Conservation (phyloP, 2,329 filamentous ascomycete genomes). For the Elsinoe perseae region DNA sequence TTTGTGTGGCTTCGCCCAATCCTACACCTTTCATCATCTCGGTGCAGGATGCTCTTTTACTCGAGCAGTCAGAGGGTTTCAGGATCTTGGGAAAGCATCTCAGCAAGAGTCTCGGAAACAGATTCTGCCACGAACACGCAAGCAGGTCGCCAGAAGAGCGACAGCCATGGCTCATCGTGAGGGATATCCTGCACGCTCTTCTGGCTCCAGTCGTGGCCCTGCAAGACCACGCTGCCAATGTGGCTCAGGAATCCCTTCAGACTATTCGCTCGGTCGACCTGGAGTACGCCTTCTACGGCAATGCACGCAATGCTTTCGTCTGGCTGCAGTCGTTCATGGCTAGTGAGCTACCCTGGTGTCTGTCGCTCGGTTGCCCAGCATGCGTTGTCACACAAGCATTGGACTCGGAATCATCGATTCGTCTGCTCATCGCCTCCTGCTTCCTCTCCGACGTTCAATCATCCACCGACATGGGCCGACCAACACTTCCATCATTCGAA, state of each 20-base stretch:
- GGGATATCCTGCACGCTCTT: constrained; percentile 52
- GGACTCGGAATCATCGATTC: constrained; percentile 41
- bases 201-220: constrained; percentile 52
- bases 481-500: constrained; percentile 31
- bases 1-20: constrained; percentile 21
- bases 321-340: constrained; percentile 55
- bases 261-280: constrained; percentile 44
- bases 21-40: constrained; percentile 38
- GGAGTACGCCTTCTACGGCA: constrained; percentile 50
- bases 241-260: constrained; percentile 45
- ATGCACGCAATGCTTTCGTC: constrained; percentile 50
- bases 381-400: constrained; percentile 39
- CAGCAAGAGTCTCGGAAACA: constrained; percentile 33
- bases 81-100: constrained; percentile 37
- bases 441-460: constrained; percentile 38
- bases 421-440: constrained; percentile 41
- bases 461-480: constrained; percentile 28
- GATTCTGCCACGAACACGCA: constrained; percentile 38
- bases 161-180: constrained; percentile 44
- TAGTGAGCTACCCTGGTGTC: constrained; percentile 49
- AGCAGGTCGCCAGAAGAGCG: constrained; percentile 28
- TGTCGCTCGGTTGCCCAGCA: constrained; percentile 48
- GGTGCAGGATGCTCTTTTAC: constrained; percentile 34
- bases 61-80: constrained; percentile 38
- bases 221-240: constrained; percentile 46